These are phyloP conservation scores for Helicocarpus griseus DNA, from an alignment of 2,329 filamentous ascomycete species.

Conservation along the genomic window DNA sequence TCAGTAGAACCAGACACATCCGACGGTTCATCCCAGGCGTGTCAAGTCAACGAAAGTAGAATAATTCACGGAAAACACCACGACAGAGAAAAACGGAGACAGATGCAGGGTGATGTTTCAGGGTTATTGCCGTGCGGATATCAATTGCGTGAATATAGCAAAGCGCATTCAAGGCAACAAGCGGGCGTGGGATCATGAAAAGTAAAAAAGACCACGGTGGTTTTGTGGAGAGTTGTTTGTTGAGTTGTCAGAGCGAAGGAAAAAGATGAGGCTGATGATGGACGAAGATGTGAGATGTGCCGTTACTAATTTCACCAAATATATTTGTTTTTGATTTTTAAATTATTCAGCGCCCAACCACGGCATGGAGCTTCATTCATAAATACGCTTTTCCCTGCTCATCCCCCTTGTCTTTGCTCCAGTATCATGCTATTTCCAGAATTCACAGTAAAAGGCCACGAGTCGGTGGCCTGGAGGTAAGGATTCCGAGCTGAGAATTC, in stretches of 20 bases:
- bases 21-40: not conserved
- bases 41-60: not conserved
- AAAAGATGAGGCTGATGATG: slow-evolving; percentile 3
- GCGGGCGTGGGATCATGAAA: not conserved
- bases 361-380: not conserved
- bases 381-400: not conserved
- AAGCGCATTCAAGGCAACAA: not conserved
- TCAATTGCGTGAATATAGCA: slow-evolving; percentile 1
- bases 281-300: not conserved
- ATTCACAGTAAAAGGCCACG: not conserved
- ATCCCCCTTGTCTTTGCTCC: not conserved
- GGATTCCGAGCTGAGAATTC: not conserved
- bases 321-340: not conserved
- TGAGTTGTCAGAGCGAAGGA: not conserved
- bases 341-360: not conserved
- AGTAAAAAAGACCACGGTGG: not conserved
- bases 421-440: not conserved
- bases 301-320: not conserved
- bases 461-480: not conserved
- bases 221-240: not conserved
- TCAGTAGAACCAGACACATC: not conserved
- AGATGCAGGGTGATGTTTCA: not conserved
- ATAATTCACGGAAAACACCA: not conserved
- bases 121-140: not conserved
- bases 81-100: not conserved